These are phyloP conservation scores for Crithidia expoeki DNA, from an alignment of 208 protist species.

Conservation along the genomic window DNA sequence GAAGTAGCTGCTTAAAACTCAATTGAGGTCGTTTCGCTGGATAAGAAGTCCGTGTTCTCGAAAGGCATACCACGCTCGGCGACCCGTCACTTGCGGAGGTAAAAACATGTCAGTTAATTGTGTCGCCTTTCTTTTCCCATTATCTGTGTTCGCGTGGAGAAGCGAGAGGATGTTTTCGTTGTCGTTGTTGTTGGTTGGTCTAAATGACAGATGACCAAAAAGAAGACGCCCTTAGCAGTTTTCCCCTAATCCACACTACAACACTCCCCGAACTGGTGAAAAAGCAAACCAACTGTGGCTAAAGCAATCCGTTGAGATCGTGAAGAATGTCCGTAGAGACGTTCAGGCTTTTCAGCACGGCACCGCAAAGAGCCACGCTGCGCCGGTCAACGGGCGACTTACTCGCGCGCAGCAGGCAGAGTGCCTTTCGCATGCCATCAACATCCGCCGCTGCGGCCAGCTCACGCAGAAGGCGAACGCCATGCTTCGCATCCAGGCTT, in stretches of 20 bases:
- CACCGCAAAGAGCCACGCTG: slow-evolving; percentile 48
- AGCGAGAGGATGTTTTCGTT: too few relatives aligned
- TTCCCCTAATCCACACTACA: neutral
- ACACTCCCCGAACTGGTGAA: neutral
- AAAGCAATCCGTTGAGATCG: neutral
- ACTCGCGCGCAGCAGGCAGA: slow-evolving; percentile 47
- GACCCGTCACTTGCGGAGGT: too few relatives aligned
- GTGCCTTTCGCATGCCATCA: slow-evolving; percentile 39
- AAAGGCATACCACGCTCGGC: too few relatives aligned
- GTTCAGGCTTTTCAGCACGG: slow-evolving; percentile 40
- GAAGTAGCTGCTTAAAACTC: too few relatives aligned
- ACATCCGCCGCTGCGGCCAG: slow-evolving; percentile 45
- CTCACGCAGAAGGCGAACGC: slow-evolving; percentile 52
- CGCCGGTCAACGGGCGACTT: slow-evolving; percentile 58
- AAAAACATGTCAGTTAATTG: too few relatives aligned
- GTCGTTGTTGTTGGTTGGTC: too few relatives aligned
- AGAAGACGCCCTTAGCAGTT: too few relatives aligned
- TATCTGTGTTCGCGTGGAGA: too few relatives aligned
- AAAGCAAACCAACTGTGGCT: neutral
- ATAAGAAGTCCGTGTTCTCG: too few relatives aligned
- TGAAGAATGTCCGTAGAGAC: slow-evolving; percentile 45
- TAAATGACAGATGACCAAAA: too few relatives aligned
- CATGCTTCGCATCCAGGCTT: slow-evolving; percentile 59
- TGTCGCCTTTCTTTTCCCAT: too few relatives aligned
- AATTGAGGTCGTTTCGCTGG: too few relatives aligned